Percentiles rank a stretch among this genome's conserved stretches.
Evolutionary conservation across 2,329 filamentous ascomycete species (phyloP).

Genomic region (Pseudogymnoascus verrucosus): DNA sequence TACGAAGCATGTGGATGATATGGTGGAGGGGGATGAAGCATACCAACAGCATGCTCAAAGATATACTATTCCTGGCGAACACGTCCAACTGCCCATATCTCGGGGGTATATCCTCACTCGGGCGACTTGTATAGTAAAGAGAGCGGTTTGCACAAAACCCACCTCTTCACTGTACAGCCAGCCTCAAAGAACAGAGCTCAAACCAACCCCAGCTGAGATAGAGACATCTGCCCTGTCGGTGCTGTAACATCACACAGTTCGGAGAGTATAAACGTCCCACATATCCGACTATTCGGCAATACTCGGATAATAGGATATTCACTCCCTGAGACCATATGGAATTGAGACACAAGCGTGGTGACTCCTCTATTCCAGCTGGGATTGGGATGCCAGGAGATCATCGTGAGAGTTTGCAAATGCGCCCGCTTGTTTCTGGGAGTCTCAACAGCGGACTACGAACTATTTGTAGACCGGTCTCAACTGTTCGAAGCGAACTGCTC

Average conservation of each 20-base stretch:
- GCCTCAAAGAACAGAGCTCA: neutral
- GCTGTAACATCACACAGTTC: no score
- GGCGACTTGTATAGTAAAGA: neutral
- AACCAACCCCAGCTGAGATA: neutral
- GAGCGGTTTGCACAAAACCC: neutral
- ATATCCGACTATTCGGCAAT: no score
- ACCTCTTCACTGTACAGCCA: no score
- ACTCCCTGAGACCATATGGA: no score
- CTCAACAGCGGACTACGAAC: neutral
- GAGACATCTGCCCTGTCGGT: no score
- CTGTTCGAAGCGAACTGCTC: neutral
- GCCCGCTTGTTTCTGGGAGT: neutral
- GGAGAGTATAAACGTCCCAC: no score
- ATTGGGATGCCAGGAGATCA: neutral
- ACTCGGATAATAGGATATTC: no score
- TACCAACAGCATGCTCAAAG: neutral
- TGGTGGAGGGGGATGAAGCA: neutral
- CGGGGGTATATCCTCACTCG: neutral
- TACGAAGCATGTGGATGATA: neutral
- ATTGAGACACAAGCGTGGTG: no score
- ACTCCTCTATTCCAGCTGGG: neutral
- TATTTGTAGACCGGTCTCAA: neutral
- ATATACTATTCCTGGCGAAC: no score
- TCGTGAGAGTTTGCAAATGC: neutral
- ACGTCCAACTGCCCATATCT: neutral